These are phyloP conservation scores for Polygonum maritimum DNA, from an alignment of 148 eudicot genomes.

Conservation along the genomic window DNA sequence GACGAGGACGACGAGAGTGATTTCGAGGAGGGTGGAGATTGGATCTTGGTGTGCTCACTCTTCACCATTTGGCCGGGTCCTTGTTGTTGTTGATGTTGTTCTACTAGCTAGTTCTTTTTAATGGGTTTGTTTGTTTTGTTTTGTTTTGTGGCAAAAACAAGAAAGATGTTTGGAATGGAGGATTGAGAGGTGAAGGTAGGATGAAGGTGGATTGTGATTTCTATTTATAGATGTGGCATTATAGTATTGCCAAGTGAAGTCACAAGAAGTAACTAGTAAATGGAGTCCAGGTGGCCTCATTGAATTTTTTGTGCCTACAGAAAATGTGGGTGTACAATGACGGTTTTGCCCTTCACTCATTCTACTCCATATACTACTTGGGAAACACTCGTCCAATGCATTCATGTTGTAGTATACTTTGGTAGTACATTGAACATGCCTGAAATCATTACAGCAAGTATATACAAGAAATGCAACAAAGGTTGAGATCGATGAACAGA, in stretches of 20 bases:
- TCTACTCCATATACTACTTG: background rate
- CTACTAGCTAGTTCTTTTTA: background rate
- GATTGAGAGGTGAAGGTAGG: background rate
- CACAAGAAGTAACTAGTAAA: background rate
- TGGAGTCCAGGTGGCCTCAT: background rate
- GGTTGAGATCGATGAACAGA: background rate
- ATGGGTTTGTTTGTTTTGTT: too few relatives aligned
- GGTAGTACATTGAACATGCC: background rate
- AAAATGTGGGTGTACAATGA: background rate
- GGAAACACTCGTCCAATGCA: background rate
- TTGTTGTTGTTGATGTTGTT: background rate
- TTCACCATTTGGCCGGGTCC: constrained; percentile 32
- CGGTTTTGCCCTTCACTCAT: background rate
- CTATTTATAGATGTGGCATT: constrained; percentile 6
- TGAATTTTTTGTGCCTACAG: background rate
- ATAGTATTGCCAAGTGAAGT: background rate
- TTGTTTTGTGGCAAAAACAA: background rate
- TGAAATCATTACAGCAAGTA: background rate
- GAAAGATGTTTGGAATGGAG: background rate
- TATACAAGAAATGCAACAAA: background rate
- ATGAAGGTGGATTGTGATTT: background rate
- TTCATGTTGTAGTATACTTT: background rate
- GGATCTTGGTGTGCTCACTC: constrained; percentile 33
- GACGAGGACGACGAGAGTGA: constrained; percentile 14
- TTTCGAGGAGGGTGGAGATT: constrained; percentile 22